Evolutionary conservation across 805 yeast species (phyloP), one percentile per base, ranked within the genome.

Genomic region (Ogataea pini): DNA sequence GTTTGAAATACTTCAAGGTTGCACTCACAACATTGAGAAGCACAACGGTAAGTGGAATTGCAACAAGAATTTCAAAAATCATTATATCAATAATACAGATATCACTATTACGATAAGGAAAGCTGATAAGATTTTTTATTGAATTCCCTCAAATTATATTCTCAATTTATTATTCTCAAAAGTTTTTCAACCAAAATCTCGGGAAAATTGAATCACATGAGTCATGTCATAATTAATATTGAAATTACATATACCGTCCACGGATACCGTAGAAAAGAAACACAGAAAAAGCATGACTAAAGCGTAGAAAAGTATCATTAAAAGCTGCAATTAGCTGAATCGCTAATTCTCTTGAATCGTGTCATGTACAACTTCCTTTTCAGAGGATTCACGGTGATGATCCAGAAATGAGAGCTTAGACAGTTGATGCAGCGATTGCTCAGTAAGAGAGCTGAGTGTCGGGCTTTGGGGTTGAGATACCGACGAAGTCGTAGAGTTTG

Each of bases 391-490:
- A 10, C 17, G 31, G 12, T 32, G 31, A 24, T 27, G 28, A 36
- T 48, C 51, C 22, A 39, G 10, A 17, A 39, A 12, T 5, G 49
- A 46, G 3, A 49, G 40, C 22, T 49, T 43, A 6, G 49, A 31
- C 14, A 49, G 36, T n/a, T 42, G 44, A 8, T 42, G 44, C 10
- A 33, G 27, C 3, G 52, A 32, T 16, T 46, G 45, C 8, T 49
- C 52, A 9, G 47, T 14, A 14, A 33, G 42, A 2, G 45, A 44
- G 36, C 28, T 36, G 31, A 49, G 14, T 6, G 37, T 33, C 5
- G 49, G 52, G 33, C 49, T 46, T 14, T 49, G 49, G 3, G 52
- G 52, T 31, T 37, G 47, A 3, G 47, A 37, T 1, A 19, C 31
- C 3, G 49, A 32, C n/a, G 49, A 45, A 19, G 18, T 29, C 2